phyloP scores from a whole-genome alignment of 139 green algal genomes.

The Nannochloris sp. region DNA sequence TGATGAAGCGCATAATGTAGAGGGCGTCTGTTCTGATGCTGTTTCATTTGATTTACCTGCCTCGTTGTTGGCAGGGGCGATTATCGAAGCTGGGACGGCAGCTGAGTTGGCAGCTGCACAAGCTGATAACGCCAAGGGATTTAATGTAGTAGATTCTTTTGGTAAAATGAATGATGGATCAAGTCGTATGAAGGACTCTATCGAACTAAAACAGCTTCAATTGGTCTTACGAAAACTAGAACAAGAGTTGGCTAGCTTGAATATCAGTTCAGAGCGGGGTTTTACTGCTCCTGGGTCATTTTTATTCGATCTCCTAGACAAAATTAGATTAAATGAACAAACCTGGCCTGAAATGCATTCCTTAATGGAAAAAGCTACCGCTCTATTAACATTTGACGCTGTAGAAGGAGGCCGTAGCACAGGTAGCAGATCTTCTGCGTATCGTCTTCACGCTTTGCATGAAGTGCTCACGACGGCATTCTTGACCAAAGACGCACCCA shows the following conservation, averaged over 20 bases:
- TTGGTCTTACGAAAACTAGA: slow-evolving; percentile 36
- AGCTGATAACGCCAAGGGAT: slow-evolving; percentile 2
- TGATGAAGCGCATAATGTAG: slow-evolving; percentile 96
- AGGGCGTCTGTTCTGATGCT: slow-evolving; percentile 74
- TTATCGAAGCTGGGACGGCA: slow-evolving; percentile 48
- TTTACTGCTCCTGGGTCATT: slow-evolving; percentile 33
- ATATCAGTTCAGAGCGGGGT: slow-evolving; percentile 11
- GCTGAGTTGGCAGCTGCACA: slow-evolving; percentile 25
- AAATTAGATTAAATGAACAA: slow-evolving; percentile 11
- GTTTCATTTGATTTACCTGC: slow-evolving; percentile 79
- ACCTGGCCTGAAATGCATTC: slow-evolving; percentile 10
- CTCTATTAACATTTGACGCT: slow-evolving; percentile 25
- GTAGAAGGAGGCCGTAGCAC: slow-evolving; percentile 28
- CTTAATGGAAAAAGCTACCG: slow-evolving; percentile 24
- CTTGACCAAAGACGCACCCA: slow-evolving; percentile 22
- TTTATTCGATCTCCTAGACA: slow-evolving; percentile 39
- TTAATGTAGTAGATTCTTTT: slow-evolving; percentile 11
- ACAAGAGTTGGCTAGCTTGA: slow-evolving; percentile 19
- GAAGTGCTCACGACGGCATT: slow-evolving; percentile 59
- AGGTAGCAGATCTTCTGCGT: slow-evolving; percentile 29
- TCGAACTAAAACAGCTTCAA: slow-evolving; percentile 14
- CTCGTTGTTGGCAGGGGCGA: slow-evolving; percentile 40
- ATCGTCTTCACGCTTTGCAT: slow-evolving; percentile 25
- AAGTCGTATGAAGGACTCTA: slow-evolving; percentile 10
- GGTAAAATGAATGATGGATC: slow-evolving; percentile 3